A percentile compares a stretch with the other conserved stretches of the same genome.
phyloP scores from a whole-genome alignment of 2,329 filamentous ascomycete genomes.

The Emericellopsis atlantica region DNA sequence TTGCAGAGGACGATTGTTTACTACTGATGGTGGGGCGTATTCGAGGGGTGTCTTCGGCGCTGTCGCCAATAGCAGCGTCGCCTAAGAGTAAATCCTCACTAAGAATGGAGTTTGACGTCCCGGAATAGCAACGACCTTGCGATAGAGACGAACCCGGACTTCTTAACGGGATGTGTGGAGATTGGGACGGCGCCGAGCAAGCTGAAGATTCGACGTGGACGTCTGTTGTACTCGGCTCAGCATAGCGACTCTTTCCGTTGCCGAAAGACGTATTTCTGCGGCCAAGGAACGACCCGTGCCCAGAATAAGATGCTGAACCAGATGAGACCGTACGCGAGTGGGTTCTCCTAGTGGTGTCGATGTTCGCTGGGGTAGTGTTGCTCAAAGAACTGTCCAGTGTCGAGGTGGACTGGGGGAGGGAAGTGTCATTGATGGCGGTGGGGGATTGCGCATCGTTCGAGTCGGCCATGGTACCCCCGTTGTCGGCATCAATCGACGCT shows the following conservation, averaged over 20 bases:
- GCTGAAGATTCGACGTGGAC: slow-evolving; percentile 45
- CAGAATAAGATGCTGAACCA: too few relatives aligned
- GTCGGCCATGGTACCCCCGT: too few relatives aligned
- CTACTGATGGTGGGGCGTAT: slow-evolving; percentile 18
- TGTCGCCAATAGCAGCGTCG: slow-evolving; percentile 29
- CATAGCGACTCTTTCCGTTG: slow-evolving; percentile 32
- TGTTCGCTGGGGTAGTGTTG: too few relatives aligned
- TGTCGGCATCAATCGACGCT: too few relatives aligned
- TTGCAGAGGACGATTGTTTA: not conserved
- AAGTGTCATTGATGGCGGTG: too few relatives aligned
- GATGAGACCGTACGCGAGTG: too few relatives aligned
- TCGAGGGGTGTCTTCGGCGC: slow-evolving; percentile 28
- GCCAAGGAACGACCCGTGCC: too few relatives aligned
- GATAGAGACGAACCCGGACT: slow-evolving; percentile 26
- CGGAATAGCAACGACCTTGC: slow-evolving; percentile 29
- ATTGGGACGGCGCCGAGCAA: slow-evolving; percentile 42
- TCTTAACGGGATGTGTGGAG: slow-evolving; percentile 22
- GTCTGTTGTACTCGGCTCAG: slow-evolving; percentile 45
- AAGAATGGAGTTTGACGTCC: slow-evolving; percentile 23
- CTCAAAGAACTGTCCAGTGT: too few relatives aligned
- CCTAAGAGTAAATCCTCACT: slow-evolving; percentile 21
- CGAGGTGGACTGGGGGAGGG: too few relatives aligned
- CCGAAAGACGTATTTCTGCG: too few relatives aligned
- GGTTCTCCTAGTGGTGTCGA: too few relatives aligned
- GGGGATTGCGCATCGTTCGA: too few relatives aligned